Evolutionary conservation across 306 rosid species (phyloP), one percentile per base, ranked within the genome.

Genomic region (Rosa rugosa): DNA sequence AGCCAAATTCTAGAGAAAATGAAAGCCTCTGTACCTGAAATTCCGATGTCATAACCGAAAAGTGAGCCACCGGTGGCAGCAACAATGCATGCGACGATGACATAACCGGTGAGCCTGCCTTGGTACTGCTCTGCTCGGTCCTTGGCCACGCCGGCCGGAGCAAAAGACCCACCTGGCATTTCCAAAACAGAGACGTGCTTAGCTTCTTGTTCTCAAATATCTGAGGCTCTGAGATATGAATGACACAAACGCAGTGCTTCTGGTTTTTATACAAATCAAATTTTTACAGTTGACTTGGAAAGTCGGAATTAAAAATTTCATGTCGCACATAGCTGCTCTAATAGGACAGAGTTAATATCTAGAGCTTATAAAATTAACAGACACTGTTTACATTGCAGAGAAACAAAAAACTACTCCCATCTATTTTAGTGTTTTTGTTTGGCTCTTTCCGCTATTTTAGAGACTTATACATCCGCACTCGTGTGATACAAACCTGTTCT

Each of bases 41-140:
- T 87, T 47, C 98, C 98, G 81, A 93, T 83, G 75, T 91, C 98
- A 84, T 91, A 91, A 67, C 98, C 98, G 18, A 91, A 93, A 59
- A 91, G 87, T 17, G 98, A 79, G 17, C 98, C 98, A 8, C 98
- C 98, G 63, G 77, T 79, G 62, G 97, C 98, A 50, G 97, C 97
- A 82, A 91, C 88, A 77, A 91, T 50, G 83, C 98, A 91, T 46
- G 98, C 84, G 60, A 91, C 72, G 78, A 89, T 50, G 71, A 93
- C 98, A 82, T 91, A 87, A 57, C 68, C 14, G 12, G 98, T 93
- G 78, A 87, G 85, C 69, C 72, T 88, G 2, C 98, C 98, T 40
- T 85, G 80, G 78, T 93, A 93, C 36, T 84, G 88, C 69, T 25
- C 81, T 51, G 94, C 96, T 73, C 96, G 89, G 78, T 86, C 96